These are phyloP conservation scores for Helichrysum umbraculigerum DNA, from an alignment of 129 eudicot genomes.

Conservation along the genomic window DNA sequence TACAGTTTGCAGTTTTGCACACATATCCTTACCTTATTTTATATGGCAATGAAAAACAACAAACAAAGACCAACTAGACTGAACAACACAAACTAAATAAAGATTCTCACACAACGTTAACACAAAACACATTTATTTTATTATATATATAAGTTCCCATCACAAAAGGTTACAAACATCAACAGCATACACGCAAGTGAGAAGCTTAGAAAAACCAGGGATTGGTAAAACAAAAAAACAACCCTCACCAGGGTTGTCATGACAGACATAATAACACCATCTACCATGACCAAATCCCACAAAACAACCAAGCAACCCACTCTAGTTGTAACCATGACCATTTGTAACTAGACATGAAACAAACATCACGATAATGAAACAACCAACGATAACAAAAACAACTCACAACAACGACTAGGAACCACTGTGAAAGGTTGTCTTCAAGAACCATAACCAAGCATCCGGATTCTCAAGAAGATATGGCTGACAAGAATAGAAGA, in stretches of 20 bases:
- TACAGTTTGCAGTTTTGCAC: no score
- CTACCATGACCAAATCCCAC: constrained; percentile 69
- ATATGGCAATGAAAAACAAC: background rate
- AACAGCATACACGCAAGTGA: constrained; percentile 40
- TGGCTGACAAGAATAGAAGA: constrained; percentile 45
- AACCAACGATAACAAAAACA: constrained; percentile 21
- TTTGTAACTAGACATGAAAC: constrained; percentile 26
- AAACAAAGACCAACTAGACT: background rate
- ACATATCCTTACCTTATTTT: no score
- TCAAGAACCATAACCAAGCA: constrained; percentile 45
- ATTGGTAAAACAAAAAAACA: constrained; percentile 55
- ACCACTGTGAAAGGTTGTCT: constrained; percentile 23
- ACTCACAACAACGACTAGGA: constrained; percentile 29
- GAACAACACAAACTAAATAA: background rate
- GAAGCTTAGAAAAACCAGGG: constrained; percentile 55
- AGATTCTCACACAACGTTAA: constrained; percentile 4
- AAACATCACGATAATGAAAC: constrained; percentile 26
- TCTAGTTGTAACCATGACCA: constrained; percentile 29
- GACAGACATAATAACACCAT: constrained; percentile 29
- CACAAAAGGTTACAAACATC: constrained; percentile 34
- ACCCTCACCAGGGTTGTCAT: constrained; percentile 46
- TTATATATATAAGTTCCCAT: constrained; percentile 25
- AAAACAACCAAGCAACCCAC: constrained; percentile 41
- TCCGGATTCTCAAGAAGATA: constrained; percentile 43
- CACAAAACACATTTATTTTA: constrained; percentile 19